Base-by-base conservation (phyloP, 2,329 filamentous ascomycete genomes). In the Penicillium brasilianum region DNA sequence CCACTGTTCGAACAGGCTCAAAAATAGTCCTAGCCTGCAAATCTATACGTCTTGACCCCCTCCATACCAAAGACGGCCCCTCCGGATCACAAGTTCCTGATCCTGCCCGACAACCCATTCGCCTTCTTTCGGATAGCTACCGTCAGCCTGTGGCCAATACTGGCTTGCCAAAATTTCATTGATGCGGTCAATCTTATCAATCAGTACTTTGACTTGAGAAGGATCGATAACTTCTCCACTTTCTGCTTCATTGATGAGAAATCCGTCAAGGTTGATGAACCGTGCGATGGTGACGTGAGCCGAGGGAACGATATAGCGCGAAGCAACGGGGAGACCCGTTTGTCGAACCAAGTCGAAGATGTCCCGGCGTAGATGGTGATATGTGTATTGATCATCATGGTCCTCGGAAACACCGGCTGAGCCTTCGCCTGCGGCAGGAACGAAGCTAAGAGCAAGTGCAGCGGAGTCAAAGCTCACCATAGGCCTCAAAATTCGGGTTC, bases 61-160 rank as follows among this genome's bases (percentile, higher is more conserved):
- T 39, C 90, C 93, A 78, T 96, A 97, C 93, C 93, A 97, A 50
- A 97, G 74, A 4, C 85, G 82, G 0, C 93, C 93, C 64, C 83
- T 85, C 41, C 91, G 85, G 62, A 86, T 88, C 69, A 93, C 90
- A 49, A 97, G 77, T 0, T 92, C 92, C 69, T 83, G 89, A 74
- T 93, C 92, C 68, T 95, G 86, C 0, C 93, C 93, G 16, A 97
- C 88, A 32, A 90, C 80, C 92, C 93, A 97, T 73, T 94, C 90
- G 0, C 89, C 88, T 3, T 82, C 82, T 0, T 75, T 74, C 37
- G 74, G 78, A 57, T 81, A 78, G 16, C 46, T 78, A n/a, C 74
- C 68, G 9, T 76, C 76, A 8, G 71, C 69, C 16, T 76, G 78
- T 7, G 87, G 86, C 91, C 92, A 95, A 52, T 89, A 89, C 68